These are phyloP conservation scores for Pichia sp. DNA, from an alignment of 1,139 yeast genomes.

Conservation along the genomic window DNA sequence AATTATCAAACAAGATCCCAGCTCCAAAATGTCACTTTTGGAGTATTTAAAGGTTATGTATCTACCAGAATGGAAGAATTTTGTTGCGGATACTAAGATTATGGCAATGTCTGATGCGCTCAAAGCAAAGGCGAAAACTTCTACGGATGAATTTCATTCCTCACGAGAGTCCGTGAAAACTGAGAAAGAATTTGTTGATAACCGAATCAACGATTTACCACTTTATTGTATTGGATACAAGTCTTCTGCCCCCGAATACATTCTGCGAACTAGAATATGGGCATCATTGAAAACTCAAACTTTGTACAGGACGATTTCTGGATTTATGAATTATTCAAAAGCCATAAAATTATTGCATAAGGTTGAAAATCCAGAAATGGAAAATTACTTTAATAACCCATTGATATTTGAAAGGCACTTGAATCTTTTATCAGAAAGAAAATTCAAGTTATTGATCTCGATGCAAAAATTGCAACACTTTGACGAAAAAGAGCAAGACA, in stretches of 20 bases:
- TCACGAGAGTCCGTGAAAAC: constrained; percentile 1
- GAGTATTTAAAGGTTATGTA: constrained; percentile 69
- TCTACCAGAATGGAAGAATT: constrained; percentile 68
- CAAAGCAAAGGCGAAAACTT: not conserved
- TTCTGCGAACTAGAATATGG: constrained; percentile 98
- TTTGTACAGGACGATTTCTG: constrained; percentile 95
- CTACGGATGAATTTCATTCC: not conserved
- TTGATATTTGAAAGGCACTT: constrained; percentile 20
- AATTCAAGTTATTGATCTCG: constrained; percentile 62
- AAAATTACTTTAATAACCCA: constrained; percentile 29
- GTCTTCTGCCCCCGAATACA: constrained; percentile 98
- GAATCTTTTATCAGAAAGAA: constrained; percentile 44
- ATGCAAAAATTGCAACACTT: constrained; percentile 63
- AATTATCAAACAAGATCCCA: constrained; percentile 52
- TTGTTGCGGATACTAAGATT: constrained; percentile 38
- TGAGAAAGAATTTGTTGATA: constrained; percentile 26
- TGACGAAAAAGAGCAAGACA: constrained; percentile 40
- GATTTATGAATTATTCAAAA: constrained; percentile 97
- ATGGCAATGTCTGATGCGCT: constrained; percentile 12
- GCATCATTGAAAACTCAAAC: constrained; percentile 98
- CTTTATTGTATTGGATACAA: constrained; percentile 85
- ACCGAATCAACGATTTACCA: constrained; percentile 51
- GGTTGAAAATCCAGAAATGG: constrained; percentile 50
- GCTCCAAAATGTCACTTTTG: constrained; percentile 56
- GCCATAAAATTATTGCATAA: constrained; percentile 62